A percentile compares a stretch with the other conserved stretches of the same genome.
Conservation (phyloP, 768 basidiomycete genomes). For the Solioccasus polychromus region DNA sequence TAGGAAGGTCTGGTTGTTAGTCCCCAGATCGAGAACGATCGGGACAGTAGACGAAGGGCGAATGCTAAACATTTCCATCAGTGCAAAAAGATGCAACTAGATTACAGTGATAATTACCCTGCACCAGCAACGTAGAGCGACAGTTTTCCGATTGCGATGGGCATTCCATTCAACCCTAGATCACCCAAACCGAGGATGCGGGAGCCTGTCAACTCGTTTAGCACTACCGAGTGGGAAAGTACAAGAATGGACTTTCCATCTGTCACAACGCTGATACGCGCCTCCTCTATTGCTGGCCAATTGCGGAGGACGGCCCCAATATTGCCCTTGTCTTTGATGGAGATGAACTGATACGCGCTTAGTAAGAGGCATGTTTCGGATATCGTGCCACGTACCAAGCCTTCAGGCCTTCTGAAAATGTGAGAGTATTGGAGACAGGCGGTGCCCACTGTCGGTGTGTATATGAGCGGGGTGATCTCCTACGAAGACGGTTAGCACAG, state of each 20-base stretch:
- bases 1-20: slow-evolving; percentile 75
- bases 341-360: slow-evolving; percentile 55
- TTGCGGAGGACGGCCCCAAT: slow-evolving; percentile 66
- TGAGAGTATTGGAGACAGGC: slow-evolving; percentile 83
- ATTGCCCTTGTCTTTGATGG: slow-evolving; percentile 79
- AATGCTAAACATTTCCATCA: slow-evolving; percentile 45
- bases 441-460: slow-evolving; percentile 91
- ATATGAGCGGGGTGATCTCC: slow-evolving; percentile 76
- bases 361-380: neutral
- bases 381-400: slow-evolving; percentile 46
- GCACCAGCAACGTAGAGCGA: slow-evolving; percentile 89
- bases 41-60: slow-evolving; percentile 77
- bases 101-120: slow-evolving; percentile 51
- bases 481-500: slow-evolving; percentile 13
- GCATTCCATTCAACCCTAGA: slow-evolving; percentile 81
- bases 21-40: slow-evolving; percentile 86
- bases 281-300: slow-evolving; percentile 70
- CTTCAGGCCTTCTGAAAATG: slow-evolving; percentile 73
- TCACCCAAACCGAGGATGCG: slow-evolving; percentile 89
- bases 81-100: neutral
- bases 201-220: slow-evolving; percentile 47
- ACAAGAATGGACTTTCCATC: slow-evolving; percentile 53
- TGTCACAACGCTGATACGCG: slow-evolving; percentile 90
- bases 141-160: slow-evolving; percentile 89
- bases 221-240: neutral